phyloP scores from a whole-genome alignment of 2,329 filamentous ascomycete species.

The Niveomyces coronatus region DNA sequence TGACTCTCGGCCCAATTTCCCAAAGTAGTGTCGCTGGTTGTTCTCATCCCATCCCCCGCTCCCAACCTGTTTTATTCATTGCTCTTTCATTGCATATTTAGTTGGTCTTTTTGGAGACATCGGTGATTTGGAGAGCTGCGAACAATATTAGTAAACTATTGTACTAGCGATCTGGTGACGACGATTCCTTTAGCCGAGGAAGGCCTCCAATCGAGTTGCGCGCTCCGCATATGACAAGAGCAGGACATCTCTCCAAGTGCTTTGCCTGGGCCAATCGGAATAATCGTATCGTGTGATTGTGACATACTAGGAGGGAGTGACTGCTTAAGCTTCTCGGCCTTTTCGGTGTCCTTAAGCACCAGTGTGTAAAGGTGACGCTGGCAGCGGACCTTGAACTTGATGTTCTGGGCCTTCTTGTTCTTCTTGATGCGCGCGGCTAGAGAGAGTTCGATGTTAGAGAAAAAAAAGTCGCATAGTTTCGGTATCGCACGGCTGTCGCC shows the following conservation, averaged over 20 bases:
- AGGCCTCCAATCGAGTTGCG: too few species aligned
- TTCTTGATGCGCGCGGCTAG: slow-evolving; percentile 90
- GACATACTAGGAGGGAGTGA: slow-evolving; percentile 88
- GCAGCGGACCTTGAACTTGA: slow-evolving; percentile 99
- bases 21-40: neutral
- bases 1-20: slow-evolving; percentile 13
- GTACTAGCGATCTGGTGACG: neutral
- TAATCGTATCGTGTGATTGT: too few species aligned
- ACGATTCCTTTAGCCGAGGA: too few species aligned
- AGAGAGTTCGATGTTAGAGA: slow-evolving; percentile 11
- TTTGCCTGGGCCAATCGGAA: too few species aligned
- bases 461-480: too few species aligned
- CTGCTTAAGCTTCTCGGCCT: slow-evolving; percentile 99
- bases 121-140: slow-evolving; percentile 41
- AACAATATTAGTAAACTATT: slow-evolving; percentile 12
- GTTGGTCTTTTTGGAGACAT: slow-evolving; percentile 43
- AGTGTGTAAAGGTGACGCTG: slow-evolving; percentile 93
- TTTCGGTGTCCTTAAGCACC: slow-evolving; percentile 95
- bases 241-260: too few species aligned
- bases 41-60: slow-evolving; percentile 2
- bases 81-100: slow-evolving; percentile 19
- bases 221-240: too few species aligned
- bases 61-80: slow-evolving; percentile 14
- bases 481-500: too few species aligned
- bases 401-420: slow-evolving; percentile 79